Percentiles rank a stretch among this genome's conserved stretches.
phyloP scores from a whole-genome alignment of 768 basidiomycete species.

The Obba rivulosa region DNA sequence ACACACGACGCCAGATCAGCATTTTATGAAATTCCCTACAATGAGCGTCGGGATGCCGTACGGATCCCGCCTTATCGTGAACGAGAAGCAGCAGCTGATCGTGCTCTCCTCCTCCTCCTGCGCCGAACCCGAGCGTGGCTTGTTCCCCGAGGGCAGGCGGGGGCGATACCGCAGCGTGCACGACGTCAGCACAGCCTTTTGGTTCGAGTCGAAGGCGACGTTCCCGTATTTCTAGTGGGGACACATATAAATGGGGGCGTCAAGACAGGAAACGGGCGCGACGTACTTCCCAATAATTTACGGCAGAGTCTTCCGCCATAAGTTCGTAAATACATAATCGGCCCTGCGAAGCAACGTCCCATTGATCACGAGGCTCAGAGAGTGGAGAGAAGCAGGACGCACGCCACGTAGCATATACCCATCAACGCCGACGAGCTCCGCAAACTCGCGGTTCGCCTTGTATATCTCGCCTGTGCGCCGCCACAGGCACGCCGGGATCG shows the following conservation, averaged over 20 bases:
- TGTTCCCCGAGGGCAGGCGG: conserved; percentile 33
- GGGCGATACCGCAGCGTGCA: conserved; percentile 85
- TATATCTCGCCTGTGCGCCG: conserved; percentile 96
- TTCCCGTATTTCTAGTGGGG: conserved; percentile 80
- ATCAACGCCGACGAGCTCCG: conserved; percentile 83
- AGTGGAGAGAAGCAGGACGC: conserved; percentile 22
- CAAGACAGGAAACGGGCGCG: conserved; percentile 1
- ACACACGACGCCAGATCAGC: no score
- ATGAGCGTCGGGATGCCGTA: conserved; percentile 90
- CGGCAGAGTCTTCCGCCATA: conserved; percentile 95
- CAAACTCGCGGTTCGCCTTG: conserved; percentile 95
- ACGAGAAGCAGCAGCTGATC: conserved; percentile 88
- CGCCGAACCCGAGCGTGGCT: conserved; percentile 18
- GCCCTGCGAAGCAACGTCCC: conserved; percentile 48
- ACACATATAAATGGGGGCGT: neutral
- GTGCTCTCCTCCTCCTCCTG: conserved; percentile 62
- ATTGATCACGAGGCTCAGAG: no score
- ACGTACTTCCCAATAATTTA: conserved; percentile 94
- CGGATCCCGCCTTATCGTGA: conserved; percentile 79
- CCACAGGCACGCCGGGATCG: conserved; percentile 96
- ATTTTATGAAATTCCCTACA: conserved; percentile 84
- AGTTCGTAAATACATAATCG: conserved; percentile 95
- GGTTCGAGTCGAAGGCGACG: conserved; percentile 86
- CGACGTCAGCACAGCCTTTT: conserved; percentile 90
- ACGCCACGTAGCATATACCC: conserved; percentile 87